These are phyloP conservation scores for Rhodotorula glutinis DNA, from an alignment of 1,284 basidiomycete genomes.

Conservation along the genomic window DNA sequence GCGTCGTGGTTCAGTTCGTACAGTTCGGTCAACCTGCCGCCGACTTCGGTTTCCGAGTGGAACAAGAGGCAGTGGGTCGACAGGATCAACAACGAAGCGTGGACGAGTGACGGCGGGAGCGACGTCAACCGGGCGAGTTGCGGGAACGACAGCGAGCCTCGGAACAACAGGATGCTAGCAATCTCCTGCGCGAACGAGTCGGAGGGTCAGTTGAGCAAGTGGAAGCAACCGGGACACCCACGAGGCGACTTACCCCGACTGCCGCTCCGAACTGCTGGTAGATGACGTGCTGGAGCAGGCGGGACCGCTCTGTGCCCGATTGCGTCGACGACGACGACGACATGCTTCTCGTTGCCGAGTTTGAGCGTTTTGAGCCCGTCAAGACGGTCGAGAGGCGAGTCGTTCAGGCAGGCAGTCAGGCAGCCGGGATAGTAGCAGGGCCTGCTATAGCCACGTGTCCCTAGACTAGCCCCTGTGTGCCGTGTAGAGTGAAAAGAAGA, in stretches of 20 bases:
- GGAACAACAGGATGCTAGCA: slow-evolving; percentile 72
- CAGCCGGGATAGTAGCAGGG: no score
- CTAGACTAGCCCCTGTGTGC: no score
- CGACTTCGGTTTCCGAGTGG: slow-evolving; percentile 45
- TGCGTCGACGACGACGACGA: slow-evolving; percentile 8
- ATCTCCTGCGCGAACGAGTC: slow-evolving; percentile 59
- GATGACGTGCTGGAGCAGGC: slow-evolving; percentile 69
- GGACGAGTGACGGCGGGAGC: slow-evolving; percentile 64
- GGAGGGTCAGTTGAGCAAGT: background rate
- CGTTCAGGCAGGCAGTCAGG: no score
- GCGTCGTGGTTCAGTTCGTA: slow-evolving; percentile 50
- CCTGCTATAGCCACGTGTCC: no score
- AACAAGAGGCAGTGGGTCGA: slow-evolving; percentile 75
- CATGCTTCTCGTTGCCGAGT: no score
- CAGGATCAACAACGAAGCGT: slow-evolving; percentile 73
- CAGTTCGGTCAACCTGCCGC: slow-evolving; percentile 44
- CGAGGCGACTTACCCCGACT: slow-evolving; percentile 59
- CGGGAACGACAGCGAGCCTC: slow-evolving; percentile 72
- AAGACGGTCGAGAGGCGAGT: no score
- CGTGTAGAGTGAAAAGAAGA: no score
- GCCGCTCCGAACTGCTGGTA: slow-evolving; percentile 73
- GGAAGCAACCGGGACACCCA: background rate
- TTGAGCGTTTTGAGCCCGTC: no score
- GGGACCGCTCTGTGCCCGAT: slow-evolving; percentile 14
- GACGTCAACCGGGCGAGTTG: slow-evolving; percentile 59